Evolutionary conservation across 2,329 filamentous ascomycete species (phyloP), one percentile per base, ranked within the genome.

Genomic region (Alternaria viburni): DNA sequence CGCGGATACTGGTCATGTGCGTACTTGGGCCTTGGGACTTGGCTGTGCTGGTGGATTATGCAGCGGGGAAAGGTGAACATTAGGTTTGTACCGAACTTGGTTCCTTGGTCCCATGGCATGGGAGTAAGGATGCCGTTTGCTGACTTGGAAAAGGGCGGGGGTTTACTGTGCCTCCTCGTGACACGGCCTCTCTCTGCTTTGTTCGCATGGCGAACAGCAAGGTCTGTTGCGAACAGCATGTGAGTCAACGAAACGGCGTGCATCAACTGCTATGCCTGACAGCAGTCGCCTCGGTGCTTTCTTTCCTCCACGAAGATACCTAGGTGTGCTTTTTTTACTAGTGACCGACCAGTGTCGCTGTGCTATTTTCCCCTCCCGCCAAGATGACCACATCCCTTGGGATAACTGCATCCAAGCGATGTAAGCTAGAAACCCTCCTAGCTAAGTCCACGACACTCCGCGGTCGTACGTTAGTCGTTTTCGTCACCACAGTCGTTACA

Each of bases 401-500:
- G 1, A 3, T 1, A 11, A 41, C 5, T 0, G 36, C 0, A 41
- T 17, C 36, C n/a, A 17, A 17, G n/a, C n/a, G 2, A 41, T 1
- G 2, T 41, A 41, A 41, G 36, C 36, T n/a, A 41, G 15, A 41
- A n/a, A 5, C 1, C 4, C 4, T n/a, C 15, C 32, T 41, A 41
- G 8, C 4, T 5, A 41, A 41, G 0, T 41, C 15, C 15, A 41
- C 36, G 36, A 41, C 4, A 41, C 36, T 17, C 15, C 4, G 0
- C 4, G 15, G 4, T 2, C 1, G 36, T 41, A 6, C 36, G 36
- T 41, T 17, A 41, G 36, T 41, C 36, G 36, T 41, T 41, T 10
- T 41, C 36, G 36, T 41, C 1, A 41, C 36, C 32, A 41, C 32
- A 41, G 32, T 36, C 32, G 1, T 32, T 28, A 28, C 26, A 28